Conservation (phyloP, 345 rosid species). For the Gossypium turneri region DNA sequence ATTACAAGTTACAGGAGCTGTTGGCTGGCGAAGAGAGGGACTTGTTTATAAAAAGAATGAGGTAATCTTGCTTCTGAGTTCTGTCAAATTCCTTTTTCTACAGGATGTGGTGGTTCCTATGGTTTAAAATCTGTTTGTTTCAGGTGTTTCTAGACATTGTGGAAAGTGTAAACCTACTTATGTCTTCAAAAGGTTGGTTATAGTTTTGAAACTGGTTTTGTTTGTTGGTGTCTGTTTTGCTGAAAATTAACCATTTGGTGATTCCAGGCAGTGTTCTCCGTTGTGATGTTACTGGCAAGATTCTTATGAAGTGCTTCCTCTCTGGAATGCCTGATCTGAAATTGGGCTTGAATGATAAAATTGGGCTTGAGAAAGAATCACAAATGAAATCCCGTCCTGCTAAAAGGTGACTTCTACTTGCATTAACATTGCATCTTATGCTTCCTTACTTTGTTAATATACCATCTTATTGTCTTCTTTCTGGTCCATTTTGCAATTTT, state of each 20-base stretch:
- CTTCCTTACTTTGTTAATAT: not conserved
- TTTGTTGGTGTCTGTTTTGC: slow-evolving; percentile 4
- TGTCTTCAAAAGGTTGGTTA: slow-evolving; percentile 89
- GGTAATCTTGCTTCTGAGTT: slow-evolving; percentile 9
- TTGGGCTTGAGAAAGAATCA: slow-evolving; percentile 43
- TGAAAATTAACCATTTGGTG: slow-evolving; percentile 21
- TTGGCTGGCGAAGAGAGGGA: slow-evolving; percentile 9
- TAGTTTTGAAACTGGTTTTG: slow-evolving; percentile 11
- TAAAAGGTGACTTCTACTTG: slow-evolving; percentile 59
- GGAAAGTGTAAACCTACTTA: slow-evolving; percentile 96
- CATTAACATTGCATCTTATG: not conserved
- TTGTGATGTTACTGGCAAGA: slow-evolving; percentile 97
- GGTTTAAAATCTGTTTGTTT: slow-evolving; percentile 19
- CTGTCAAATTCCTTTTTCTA: not conserved
- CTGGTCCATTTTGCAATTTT: not conserved
- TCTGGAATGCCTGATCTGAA: slow-evolving; percentile 99
- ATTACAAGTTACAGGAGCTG: slow-evolving; percentile 5
- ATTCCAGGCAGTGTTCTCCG: slow-evolving; percentile 76
- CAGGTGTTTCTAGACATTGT: slow-evolving; percentile 98
- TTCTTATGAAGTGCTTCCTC: slow-evolving; percentile 97
- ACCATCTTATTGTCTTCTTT: not conserved
- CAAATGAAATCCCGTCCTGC: slow-evolving; percentile 93
- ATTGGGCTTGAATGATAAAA: slow-evolving; percentile 54
- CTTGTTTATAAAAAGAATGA: slow-evolving; percentile 19
- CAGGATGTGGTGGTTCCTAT: slow-evolving; percentile 7